Base-by-base conservation (phyloP, 2,329 filamentous ascomycete species). In the Diaporthe ilicicola region DNA sequence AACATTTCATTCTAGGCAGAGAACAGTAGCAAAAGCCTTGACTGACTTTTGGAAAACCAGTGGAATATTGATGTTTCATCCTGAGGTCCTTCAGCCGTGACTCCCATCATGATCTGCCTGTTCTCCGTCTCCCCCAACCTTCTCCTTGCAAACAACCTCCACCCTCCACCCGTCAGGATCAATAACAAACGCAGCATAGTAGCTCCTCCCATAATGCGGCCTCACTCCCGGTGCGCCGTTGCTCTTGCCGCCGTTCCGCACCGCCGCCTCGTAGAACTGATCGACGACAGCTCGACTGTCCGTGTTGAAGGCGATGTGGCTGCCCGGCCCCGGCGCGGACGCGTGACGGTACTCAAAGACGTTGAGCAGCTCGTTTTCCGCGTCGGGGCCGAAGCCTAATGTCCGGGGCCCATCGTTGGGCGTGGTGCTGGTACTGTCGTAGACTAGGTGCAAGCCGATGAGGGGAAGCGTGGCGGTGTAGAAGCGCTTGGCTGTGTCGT, bases 271-370 rank as follows among this genome's bases (percentile, higher is more conserved):
- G 65, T 79, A 77, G 68, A 81, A 82, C 44, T 76, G 73, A 19
- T 74, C 73, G 15, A 81, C 79, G 4, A 76, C 75, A 46, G 74
- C 51, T 2, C 78, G 73, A 19, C 70, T 77, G 4, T 77, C 76
- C 22, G 79, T 77, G 67, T 79, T 78, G 71, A 81, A 78, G 3
- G 79, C 80, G 34, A 82, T 69, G 69, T 81, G 80, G 39, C 74
- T 76, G 0, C 80, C 80, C 2, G 67, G 69, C 13, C 78, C 78
- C 0, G 79, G 77, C 1, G 77, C 61, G 2, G 71, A 70, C 4
- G 75, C 75, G 2, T 74, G 71, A 7, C 72, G 73, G 37, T 76
- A 73, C 71, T 78, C 77, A 61, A 79, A 80, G 44, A 80, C 70
- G 69, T 79, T 79, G 51, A 79, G 44, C 9, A 78, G 44, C 67